Conservation (phyloP, 352 stramenopile genomes). For the Pythium sp. region DNA sequence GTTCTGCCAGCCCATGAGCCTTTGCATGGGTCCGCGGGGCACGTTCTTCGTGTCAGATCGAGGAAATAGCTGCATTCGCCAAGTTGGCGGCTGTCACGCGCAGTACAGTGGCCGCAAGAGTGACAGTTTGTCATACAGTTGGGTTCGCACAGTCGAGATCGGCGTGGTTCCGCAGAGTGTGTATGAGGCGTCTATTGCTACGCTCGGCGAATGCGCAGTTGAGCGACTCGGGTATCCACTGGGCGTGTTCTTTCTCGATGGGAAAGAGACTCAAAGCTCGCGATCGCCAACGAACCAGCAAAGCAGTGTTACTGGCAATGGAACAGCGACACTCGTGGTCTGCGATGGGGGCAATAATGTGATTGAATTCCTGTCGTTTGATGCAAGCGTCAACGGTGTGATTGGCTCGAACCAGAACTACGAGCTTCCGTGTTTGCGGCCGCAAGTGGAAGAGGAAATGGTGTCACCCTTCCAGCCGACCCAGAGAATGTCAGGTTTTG, state of each 20-base stretch:
- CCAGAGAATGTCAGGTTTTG: background rate
- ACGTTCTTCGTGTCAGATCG: slow-evolving; percentile 41
- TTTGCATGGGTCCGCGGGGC: slow-evolving; percentile 26
- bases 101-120: slow-evolving; percentile 2
- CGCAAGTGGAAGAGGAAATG: background rate
- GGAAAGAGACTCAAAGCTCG: background rate
- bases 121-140: slow-evolving; percentile 26
- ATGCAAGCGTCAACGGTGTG: background rate
- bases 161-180: slow-evolving; percentile 12
- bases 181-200: slow-evolving; percentile 1
- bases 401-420: background rate
- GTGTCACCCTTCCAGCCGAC: background rate
- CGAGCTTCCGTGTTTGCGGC: background rate
- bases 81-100: slow-evolving; percentile 30
- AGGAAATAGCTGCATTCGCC: slow-evolving; percentile 44
- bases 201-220: slow-evolving; percentile 1
- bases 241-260: slow-evolving; percentile 6
- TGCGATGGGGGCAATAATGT: slow-evolving; percentile 27
- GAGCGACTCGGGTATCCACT: slow-evolving; percentile 17
- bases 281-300: background rate
- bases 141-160: slow-evolving; percentile 46
- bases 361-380: slow-evolving; percentile 18
- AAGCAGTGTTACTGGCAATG: no score
- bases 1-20: slow-evolving; percentile 36
- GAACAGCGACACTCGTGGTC: slow-evolving; percentile 14